Evolutionary conservation across 2,329 filamentous ascomycete species (phyloP).

Genomic region (Huntiella savannae): DNA sequence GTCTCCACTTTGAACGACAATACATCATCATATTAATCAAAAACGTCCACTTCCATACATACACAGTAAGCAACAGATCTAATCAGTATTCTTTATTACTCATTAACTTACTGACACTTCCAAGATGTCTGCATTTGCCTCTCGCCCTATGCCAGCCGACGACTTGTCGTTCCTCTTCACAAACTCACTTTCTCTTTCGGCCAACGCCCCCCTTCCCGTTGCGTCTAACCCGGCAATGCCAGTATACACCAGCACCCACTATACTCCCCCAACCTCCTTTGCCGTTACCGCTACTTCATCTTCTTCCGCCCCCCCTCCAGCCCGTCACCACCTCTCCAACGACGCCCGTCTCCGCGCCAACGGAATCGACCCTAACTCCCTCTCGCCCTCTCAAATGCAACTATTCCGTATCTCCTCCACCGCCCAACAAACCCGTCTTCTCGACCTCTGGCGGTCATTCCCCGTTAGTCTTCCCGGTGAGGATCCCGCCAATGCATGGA

Average conservation of each 20-base stretch:
- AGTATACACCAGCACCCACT: conserved; percentile 7
- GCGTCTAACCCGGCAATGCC: conserved; percentile 8
- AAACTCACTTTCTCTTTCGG: conserved; percentile 5
- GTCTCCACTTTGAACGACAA: no score
- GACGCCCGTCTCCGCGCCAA: conserved; percentile 43
- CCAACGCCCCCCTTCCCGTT: conserved; percentile 5
- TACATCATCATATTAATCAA: no score
- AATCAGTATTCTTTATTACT: not conserved
- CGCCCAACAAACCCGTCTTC: conserved; percentile 51
- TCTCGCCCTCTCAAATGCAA: conserved; percentile 57
- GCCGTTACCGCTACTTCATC: conserved; percentile 1
- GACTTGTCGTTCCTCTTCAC: conserved; percentile 10
- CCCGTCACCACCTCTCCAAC: conserved; percentile 15
- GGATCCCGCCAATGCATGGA: conserved; percentile 34
- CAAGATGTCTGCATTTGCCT: conserved; percentile 10
- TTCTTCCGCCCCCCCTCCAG: conserved; percentile 3
- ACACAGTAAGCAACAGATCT: not conserved
- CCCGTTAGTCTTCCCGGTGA: conserved; percentile 42
- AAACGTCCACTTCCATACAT: not conserved
- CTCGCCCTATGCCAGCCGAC: conserved; percentile 5
- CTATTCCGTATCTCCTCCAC: conserved; percentile 60
- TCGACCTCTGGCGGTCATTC: conserved; percentile 73
- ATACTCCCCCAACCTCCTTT: conserved; percentile 1
- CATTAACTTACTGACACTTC: not conserved
- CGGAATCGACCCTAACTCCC: conserved; percentile 47